phyloP scores from a whole-genome alignment of 2,329 filamentous ascomycete genomes.

The Hypocreales sp. region DNA sequence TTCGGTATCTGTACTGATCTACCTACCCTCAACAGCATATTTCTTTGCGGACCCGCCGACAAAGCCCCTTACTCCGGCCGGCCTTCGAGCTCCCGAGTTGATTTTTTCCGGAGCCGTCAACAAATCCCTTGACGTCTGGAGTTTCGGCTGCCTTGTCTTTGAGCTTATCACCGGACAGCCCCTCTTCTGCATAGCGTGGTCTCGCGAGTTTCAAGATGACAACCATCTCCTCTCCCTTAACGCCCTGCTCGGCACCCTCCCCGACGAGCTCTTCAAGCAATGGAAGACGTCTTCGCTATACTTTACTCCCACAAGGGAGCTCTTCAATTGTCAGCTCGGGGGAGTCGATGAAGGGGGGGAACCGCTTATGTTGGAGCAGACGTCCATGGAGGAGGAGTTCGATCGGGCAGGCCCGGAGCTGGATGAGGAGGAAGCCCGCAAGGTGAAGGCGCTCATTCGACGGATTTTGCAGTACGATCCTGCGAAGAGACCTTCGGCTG shows the following conservation, averaged over 20 bases:
- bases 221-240: slow-evolving; percentile 9
- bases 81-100: slow-evolving; percentile 13
- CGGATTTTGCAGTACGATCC: slow-evolving; percentile 16
- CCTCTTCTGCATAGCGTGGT: slow-evolving; percentile 10
- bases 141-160: slow-evolving; percentile 16
- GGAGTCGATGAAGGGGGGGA: slow-evolving; percentile 7
- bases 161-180: slow-evolving; percentile 13
- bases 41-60: slow-evolving; percentile 10
- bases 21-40: slow-evolving; percentile 7
- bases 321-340: slow-evolving; percentile 12
- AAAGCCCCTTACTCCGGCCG: slow-evolving; percentile 8
- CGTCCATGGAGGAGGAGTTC: slow-evolving; percentile 12
- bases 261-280: slow-evolving; percentile 6
- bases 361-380: slow-evolving; percentile 9
- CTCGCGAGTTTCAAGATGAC: slow-evolving; percentile 8
- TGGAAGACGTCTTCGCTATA: slow-evolving; percentile 12
- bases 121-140: slow-evolving; percentile 13
- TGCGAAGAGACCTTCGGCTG: slow-evolving; percentile 10
- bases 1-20: slow-evolving; percentile 1
- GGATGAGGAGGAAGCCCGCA: slow-evolving; percentile 8
- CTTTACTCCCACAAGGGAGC: slow-evolving; percentile 10
- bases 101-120: slow-evolving; percentile 9
- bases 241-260: slow-evolving; percentile 7
- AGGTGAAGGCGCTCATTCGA: slow-evolving; percentile 12
- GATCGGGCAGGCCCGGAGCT: slow-evolving; percentile 9